phyloP scores from a whole-genome alignment of 2,329 filamentous ascomycete genomes.

The Fonsecaea pugnacius region DNA sequence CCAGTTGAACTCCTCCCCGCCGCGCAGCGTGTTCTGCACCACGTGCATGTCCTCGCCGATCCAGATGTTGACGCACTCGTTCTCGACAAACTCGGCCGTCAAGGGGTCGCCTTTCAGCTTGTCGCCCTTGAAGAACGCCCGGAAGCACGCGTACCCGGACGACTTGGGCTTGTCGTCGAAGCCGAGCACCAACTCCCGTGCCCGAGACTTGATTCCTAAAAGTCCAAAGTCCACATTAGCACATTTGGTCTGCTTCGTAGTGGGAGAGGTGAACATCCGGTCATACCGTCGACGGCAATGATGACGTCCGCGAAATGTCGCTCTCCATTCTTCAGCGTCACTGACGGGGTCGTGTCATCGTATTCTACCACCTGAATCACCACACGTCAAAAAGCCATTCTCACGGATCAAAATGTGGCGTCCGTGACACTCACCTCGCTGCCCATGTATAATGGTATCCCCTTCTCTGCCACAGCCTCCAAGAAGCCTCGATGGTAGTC shows the following conservation, averaged over 20 bases:
- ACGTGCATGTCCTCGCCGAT: conserved; percentile 58
- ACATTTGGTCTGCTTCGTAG: not conserved
- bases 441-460: conserved; percentile 42
- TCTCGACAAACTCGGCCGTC: conserved; percentile 59
- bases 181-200: conserved; percentile 54
- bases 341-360: conserved; percentile 25
- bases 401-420: not conserved
- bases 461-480: conserved; percentile 51
- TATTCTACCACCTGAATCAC: conserved; percentile 29
- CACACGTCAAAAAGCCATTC: not conserved
- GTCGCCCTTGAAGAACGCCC: conserved; percentile 46
- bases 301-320: conserved; percentile 49
- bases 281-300: conserved; percentile 57
- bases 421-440: conserved; percentile 42
- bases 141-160: conserved; percentile 40
- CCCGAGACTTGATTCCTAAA: conserved; percentile 57
- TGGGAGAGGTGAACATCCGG: not conserved
- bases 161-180: conserved; percentile 45
- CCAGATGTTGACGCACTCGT: conserved; percentile 60
- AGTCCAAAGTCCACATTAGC: not conserved
- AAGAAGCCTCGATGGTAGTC: conserved; percentile 65
- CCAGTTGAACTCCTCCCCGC: conserved; percentile 52
- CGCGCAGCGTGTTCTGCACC: conserved; percentile 57
- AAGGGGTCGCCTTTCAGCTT: conserved; percentile 55
- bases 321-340: conserved; percentile 30